Conservation (phyloP, 164 flowering plant genomes). For the Vitis riparia region DNA sequence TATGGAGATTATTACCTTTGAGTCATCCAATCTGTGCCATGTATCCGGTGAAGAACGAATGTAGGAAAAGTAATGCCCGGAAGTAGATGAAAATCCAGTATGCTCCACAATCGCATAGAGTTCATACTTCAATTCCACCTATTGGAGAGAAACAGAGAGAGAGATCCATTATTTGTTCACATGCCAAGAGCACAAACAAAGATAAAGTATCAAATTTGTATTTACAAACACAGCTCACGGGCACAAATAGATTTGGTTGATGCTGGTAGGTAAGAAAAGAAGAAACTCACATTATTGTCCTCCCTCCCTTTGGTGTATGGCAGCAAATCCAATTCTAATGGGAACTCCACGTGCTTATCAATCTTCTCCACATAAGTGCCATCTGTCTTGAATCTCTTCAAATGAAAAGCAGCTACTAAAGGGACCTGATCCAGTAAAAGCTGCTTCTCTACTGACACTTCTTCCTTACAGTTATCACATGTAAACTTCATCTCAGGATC, state of each 20-base stretch:
- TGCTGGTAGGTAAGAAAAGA: background rate
- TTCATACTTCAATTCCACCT: slow-evolving; percentile 63
- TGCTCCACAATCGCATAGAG: slow-evolving; percentile 90
- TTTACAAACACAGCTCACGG: too few species aligned
- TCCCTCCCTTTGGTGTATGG: slow-evolving; percentile 45
- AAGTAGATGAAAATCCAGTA: slow-evolving; percentile 45
- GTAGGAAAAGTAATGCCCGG: slow-evolving; percentile 83
- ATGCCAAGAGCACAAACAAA: background rate
- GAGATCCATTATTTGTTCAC: background rate
- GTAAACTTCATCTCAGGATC: slow-evolving; percentile 58
- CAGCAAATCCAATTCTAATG: slow-evolving; percentile 70
- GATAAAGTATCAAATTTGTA: too few species aligned
- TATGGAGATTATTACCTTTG: slow-evolving; percentile 45
- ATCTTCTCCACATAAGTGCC: slow-evolving; percentile 73
- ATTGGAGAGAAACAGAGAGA: background rate
- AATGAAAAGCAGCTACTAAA: slow-evolving; percentile 66
- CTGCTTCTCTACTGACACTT: slow-evolving; percentile 73
- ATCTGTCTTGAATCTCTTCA: slow-evolving; percentile 84
- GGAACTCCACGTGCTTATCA: slow-evolving; percentile 60
- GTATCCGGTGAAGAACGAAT: slow-evolving; percentile 61
- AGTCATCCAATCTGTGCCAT: slow-evolving; percentile 82
- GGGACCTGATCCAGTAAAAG: slow-evolving; percentile 67
- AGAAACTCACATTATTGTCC: slow-evolving; percentile 43
- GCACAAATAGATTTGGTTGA: background rate
- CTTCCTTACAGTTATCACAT: slow-evolving; percentile 71